These are phyloP conservation scores for Jaminaea rosea DNA, from an alignment of 1,284 basidiomycete species.

Conservation along the genomic window DNA sequence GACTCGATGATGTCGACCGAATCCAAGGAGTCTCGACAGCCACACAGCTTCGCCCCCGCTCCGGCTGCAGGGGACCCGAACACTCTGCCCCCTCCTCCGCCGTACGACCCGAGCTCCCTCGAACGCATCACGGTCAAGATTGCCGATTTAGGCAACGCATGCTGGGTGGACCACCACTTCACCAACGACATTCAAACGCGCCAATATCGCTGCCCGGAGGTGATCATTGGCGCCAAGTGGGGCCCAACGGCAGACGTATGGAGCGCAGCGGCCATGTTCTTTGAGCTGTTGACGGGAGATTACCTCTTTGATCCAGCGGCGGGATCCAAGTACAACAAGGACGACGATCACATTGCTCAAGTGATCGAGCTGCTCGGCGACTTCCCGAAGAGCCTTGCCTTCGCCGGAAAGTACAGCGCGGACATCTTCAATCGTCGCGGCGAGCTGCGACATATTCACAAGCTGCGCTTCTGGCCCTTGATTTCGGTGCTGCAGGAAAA, in stretches of 20 bases:
- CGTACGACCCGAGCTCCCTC: conserved; percentile 54
- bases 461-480: conserved; percentile 91
- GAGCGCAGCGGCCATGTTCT: conserved; percentile 84
- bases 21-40: conserved; percentile 10
- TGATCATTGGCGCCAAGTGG: conserved; percentile 92
- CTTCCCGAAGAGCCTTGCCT: conserved; percentile 69
- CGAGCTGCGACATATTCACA: conserved; percentile 84
- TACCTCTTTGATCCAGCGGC: conserved; percentile 82
- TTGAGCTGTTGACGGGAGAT: conserved; percentile 76
- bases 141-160: conserved; percentile 89
- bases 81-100: conserved; percentile 53
- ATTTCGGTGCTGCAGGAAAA: conserved; percentile 76
- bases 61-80: conserved; percentile 54
- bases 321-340: conserved; percentile 73
- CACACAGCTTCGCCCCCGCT: conserved; percentile 40
- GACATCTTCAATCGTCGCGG: conserved; percentile 94
- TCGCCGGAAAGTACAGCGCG: conserved; percentile 83
- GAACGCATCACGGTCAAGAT: conserved; percentile 98
- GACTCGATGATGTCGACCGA: conserved; percentile 28
- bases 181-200: conserved; percentile 94
- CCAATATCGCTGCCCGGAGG: conserved; percentile 94
- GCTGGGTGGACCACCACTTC: conserved; percentile 84
- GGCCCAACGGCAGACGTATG: conserved; percentile 89
- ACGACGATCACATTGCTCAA: conserved; percentile 97
- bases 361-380: conserved; percentile 94